Conservation (phyloP, 2,329 filamentous ascomycete genomes). For the Fusarium heterosporum region DNA sequence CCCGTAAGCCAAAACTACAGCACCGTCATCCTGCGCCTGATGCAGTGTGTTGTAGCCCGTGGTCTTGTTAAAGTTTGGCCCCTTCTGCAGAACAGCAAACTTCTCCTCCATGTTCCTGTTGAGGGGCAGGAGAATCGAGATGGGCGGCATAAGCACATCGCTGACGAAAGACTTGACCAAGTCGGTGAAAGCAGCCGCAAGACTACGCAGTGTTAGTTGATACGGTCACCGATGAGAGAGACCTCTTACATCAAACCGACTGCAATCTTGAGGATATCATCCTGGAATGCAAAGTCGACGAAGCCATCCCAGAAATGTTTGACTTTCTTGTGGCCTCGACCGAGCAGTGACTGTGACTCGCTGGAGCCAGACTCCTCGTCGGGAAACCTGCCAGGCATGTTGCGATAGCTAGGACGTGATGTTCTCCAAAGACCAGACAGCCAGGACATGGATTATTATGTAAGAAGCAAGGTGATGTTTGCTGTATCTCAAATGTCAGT, state of each 20-base stretch:
- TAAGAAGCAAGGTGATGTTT: not conserved
- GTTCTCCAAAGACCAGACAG: slow-evolving; percentile 31
- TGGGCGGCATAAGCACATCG: slow-evolving; percentile 75
- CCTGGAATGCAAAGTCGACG: slow-evolving; percentile 77
- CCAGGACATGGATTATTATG: slow-evolving; percentile 19
- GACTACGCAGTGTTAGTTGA: slow-evolving; percentile 54
- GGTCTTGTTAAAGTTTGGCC: slow-evolving; percentile 63
- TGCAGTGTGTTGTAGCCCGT: slow-evolving; percentile 76
- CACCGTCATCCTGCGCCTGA: slow-evolving; percentile 76
- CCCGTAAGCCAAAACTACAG: slow-evolving; percentile 79
- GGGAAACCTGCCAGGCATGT: slow-evolving; percentile 46
- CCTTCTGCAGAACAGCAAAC: slow-evolving; percentile 73
- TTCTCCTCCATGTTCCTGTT: slow-evolving; percentile 80
- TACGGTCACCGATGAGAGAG: not conserved
- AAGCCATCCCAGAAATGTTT: slow-evolving; percentile 71
- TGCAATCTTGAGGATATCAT: slow-evolving; percentile 81
- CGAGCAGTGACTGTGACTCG: slow-evolving; percentile 57
- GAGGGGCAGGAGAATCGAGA: slow-evolving; percentile 76
- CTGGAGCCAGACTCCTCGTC: slow-evolving; percentile 53
- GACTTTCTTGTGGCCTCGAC: slow-evolving; percentile 60
- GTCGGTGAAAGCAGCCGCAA: slow-evolving; percentile 77
- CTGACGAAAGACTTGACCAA: slow-evolving; percentile 78
- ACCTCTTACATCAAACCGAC: slow-evolving; percentile 75
- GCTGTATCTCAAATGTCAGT: not conserved
- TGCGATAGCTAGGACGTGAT: slow-evolving; percentile 27